Percentiles rank a stretch among this genome's conserved stretches.
Evolutionary conservation across 2,329 filamentous ascomycete genomes (phyloP).

Genomic region (Arthroderma sp.): DNA sequence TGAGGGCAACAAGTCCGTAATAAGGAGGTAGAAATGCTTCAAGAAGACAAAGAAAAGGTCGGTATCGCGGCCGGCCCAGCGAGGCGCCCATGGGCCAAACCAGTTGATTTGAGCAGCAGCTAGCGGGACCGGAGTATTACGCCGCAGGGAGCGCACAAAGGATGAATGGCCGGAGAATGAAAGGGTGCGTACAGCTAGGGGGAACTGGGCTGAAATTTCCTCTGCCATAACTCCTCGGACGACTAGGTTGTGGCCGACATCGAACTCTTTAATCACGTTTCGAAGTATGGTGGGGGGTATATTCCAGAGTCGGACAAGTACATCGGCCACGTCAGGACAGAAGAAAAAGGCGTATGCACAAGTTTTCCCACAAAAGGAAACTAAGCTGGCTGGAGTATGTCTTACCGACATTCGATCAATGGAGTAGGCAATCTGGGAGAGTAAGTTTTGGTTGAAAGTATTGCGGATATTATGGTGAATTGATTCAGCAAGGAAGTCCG

Average conservation of each 20-base stretch:
- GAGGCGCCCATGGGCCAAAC: conserved; percentile 71
- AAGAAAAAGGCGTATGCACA: conserved; percentile 92
- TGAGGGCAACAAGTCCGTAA: conserved; percentile 57
- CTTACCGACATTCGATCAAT: conserved; percentile 78
- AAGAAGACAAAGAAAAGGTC: conserved; percentile 86
- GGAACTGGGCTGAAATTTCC: conserved; percentile 58
- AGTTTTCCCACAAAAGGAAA: conserved; percentile 80
- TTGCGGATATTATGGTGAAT: conserved; percentile 80
- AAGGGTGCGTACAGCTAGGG: conserved; percentile 50
- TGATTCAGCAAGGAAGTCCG: conserved; percentile 60
- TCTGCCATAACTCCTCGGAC: conserved; percentile 43
- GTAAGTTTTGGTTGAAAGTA: conserved; percentile 70
- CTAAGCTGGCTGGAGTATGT: conserved; percentile 57
- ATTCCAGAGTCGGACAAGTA: conserved; percentile 71
- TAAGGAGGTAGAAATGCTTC: conserved; percentile 73
- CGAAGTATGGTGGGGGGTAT: conserved; percentile 57
- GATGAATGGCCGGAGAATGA: conserved; percentile 51
- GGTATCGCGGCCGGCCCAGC: conserved; percentile 78
- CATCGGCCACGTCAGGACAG: conserved; percentile 71
- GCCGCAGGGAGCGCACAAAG: conserved; percentile 49
- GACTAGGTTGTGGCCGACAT: conserved; percentile 44
- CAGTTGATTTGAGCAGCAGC: conserved; percentile 64
- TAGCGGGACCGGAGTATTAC: conserved; percentile 54
- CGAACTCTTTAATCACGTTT: conserved; percentile 58
- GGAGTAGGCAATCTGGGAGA: conserved; percentile 74